Evolutionary conservation across 2,329 filamentous ascomycete species (phyloP).

Genomic region (Pseudogymnoascus sp.): DNA sequence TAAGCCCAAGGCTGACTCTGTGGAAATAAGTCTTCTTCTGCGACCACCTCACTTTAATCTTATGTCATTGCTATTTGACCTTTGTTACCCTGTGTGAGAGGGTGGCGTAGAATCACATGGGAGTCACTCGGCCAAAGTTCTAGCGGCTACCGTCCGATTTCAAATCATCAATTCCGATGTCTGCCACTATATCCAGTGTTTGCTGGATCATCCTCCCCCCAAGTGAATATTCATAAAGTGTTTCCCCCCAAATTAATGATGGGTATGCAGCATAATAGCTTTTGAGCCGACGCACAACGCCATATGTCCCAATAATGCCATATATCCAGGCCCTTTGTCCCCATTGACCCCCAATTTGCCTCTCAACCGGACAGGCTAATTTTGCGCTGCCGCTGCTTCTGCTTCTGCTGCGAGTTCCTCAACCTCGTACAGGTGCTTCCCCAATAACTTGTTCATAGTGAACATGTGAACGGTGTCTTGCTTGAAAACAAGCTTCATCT

Average conservation of each 20-base stretch:
- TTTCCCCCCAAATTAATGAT: neutral
- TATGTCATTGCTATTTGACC: neutral
- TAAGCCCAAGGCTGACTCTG: slow-evolving; percentile 1
- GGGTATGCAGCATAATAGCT: slow-evolving; percentile 3
- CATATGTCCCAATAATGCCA: neutral
- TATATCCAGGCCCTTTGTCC: slow-evolving; percentile 4
- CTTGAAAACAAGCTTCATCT: slow-evolving; percentile 88
- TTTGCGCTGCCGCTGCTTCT: slow-evolving; percentile 21
- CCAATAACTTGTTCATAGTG: slow-evolving; percentile 96
- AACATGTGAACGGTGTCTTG: slow-evolving; percentile 94
- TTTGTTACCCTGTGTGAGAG: neutral
- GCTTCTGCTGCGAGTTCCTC: slow-evolving; percentile 50
- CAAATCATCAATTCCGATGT: neutral
- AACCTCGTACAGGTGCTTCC: slow-evolving; percentile 78
- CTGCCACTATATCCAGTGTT: neutral
- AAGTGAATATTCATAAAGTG: slow-evolving; percentile 2
- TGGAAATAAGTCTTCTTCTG: too few species aligned
- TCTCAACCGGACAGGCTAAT: neutral
- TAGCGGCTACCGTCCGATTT: neutral
- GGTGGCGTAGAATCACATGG: neutral
- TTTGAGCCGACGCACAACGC: neutral
- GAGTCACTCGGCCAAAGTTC: slow-evolving; percentile 2
- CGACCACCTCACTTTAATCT: neutral
- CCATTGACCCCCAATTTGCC: neutral
- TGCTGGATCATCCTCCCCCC: neutral